These are phyloP conservation scores for Artemisia annua DNA, from an alignment of 129 eudicot genomes.

Conservation along the genomic window DNA sequence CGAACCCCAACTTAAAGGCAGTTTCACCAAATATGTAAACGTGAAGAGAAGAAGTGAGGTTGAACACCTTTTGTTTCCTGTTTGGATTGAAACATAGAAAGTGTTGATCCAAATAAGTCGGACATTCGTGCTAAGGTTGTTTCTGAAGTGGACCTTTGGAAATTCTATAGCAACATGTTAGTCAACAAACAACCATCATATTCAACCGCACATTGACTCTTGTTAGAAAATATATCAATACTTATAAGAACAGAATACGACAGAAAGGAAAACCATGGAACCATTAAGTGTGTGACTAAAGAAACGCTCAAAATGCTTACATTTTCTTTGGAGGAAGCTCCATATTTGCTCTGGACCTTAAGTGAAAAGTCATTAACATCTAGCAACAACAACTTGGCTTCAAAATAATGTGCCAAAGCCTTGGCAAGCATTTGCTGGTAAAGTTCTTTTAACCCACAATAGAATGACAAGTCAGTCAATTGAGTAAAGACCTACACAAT, in stretches of 20 bases:
- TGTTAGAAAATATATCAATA: neutral
- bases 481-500: neutral
- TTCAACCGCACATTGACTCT: neutral
- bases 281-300: neutral
- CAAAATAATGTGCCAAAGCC: slow-evolving; percentile 91
- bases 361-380: slow-evolving; percentile 77
- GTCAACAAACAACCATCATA: slow-evolving; percentile 1
- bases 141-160: slow-evolving; percentile 75
- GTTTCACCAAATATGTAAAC: neutral
- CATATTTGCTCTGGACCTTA: slow-evolving; percentile 91
- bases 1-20: neutral
- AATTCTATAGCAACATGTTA: slow-evolving; percentile 41
- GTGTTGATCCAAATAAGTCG: slow-evolving; percentile 64
- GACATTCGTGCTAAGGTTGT: slow-evolving; percentile 69
- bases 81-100: slow-evolving; percentile 61
- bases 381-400: slow-evolving; percentile 73
- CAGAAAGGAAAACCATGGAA: no score
- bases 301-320: slow-evolving; percentile 45
- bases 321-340: slow-evolving; percentile 53
- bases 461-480: slow-evolving; percentile 11
- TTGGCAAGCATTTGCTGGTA: slow-evolving; percentile 96
- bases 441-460: slow-evolving; percentile 46
- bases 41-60: neutral
- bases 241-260: neutral
- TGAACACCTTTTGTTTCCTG: slow-evolving; percentile 59